Base-by-base conservation (phyloP, 208 protist genomes). In the Leishmania lainsoni region DNA sequence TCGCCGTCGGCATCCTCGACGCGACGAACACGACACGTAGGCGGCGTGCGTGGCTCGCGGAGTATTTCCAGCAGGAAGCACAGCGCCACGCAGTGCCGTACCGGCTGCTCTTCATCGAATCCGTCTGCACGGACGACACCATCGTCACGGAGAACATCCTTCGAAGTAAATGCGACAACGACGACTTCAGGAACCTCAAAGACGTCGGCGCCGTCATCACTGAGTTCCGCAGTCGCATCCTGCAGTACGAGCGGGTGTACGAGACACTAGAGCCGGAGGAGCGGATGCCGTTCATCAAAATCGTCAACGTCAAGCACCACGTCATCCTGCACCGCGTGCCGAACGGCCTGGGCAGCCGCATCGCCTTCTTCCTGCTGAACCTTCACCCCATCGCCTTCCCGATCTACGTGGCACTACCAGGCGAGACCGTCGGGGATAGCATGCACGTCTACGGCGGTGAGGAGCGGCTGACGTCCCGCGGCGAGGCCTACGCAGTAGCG, bases 121-220 rank as follows among this genome's bases (percentile, higher is more conserved):
- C 94, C 35, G 92, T 98, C 71, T 98, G 96, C 84, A 96, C 93
- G 42, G 94, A 98, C 78, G 87, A 95, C 66, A 88, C 84, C 4
- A 94, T 98, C 83, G 91, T 98, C 73, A 96, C 87, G 65, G 92
- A 96, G 84, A 98, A 96, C 82, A 97, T 98, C 74, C 81, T 98
- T 26, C 91, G 92, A 52, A 91, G 90, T 79, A 98, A 98, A 84
- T 97, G 88, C 76, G 89, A 93, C 76, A 98, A 98, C 79, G 95
- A 95, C 76, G 95, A 98, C 86, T 98, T 97, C 88, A 95, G 93
- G 72, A 85, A 90, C 75, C 88, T 94, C 26, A 91, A 84, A n/a
- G 91, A 97, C 83, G 93, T 92, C 58, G 89, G 63, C 79, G 86
- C 88, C 65, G 92, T 95, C n/a, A 93, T 97, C 73, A 75, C 85